phyloP scores from a whole-genome alignment of 176 grass and related monocot species.

The Leersia perrieri region DNA sequence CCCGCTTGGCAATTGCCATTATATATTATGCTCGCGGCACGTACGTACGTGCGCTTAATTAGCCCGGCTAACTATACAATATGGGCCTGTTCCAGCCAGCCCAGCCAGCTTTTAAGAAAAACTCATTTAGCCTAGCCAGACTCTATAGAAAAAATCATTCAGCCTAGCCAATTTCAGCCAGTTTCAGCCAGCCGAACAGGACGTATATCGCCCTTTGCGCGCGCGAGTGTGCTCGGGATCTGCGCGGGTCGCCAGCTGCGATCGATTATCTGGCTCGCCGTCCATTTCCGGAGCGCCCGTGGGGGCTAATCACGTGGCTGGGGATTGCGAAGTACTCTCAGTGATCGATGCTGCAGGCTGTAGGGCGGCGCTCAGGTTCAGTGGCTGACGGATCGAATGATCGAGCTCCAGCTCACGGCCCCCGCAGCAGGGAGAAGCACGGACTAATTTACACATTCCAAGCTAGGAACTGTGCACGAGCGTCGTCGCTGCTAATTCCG shows the following conservation, averaged over 20 bases:
- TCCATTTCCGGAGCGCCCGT: not conserved
- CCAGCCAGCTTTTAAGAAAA: no score
- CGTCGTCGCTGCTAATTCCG: not conserved
- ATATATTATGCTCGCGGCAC: constrained; percentile 25
- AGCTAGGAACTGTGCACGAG: not conserved
- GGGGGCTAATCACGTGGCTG: constrained; percentile 24
- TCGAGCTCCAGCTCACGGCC: constrained; percentile 32
- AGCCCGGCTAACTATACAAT: not conserved
- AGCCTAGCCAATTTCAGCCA: no score
- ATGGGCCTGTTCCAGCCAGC: no score
- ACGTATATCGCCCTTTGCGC: not conserved
- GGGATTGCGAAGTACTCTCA: not conserved
- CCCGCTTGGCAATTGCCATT: constrained; percentile 26
- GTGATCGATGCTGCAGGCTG: not conserved
- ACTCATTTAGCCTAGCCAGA: no score
- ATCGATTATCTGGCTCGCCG: constrained; percentile 21
- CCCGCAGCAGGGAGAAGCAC: not conserved
- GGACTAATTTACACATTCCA: constrained; percentile 21
- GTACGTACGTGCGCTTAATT: not conserved
- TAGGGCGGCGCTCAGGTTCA: constrained; percentile 34
- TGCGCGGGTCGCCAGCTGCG: not conserved
- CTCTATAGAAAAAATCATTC: no score
- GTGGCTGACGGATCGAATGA: constrained; percentile 21
- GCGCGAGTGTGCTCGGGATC: constrained; percentile 32
- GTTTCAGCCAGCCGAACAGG: no score